Percentiles rank a stretch among this genome's conserved stretches.
Evolutionary conservation across 805 yeast genomes (phyloP).

Genomic region (Lachancea kluyveri): DNA sequence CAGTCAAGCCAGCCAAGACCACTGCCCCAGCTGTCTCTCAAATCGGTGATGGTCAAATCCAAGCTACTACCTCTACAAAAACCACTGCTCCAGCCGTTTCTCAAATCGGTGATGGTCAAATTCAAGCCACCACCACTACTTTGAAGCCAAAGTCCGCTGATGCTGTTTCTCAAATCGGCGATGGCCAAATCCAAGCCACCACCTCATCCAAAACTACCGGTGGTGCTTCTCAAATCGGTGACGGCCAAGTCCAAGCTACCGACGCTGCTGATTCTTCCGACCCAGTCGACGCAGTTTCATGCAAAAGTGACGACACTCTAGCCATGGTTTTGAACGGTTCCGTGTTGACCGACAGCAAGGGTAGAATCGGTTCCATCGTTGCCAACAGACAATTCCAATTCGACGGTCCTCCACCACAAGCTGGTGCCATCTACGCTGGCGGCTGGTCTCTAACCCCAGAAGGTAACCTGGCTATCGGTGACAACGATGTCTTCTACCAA

Average conservation of each 20-base stretch:
- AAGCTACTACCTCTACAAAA: conserved; percentile 33
- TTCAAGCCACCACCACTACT: conserved; percentile 20
- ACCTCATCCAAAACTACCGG: conserved; percentile 24
- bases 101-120: conserved; percentile 44
- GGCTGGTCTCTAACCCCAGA: conserved; percentile 57
- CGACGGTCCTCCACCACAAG: conserved; percentile 84
- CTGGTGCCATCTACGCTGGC: conserved; percentile 63
- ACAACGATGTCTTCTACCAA: conserved; percentile 57
- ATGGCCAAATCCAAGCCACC: conserved; percentile 49
- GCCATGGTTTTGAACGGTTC: conserved; percentile 47
- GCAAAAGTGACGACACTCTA: conserved; percentile 45
- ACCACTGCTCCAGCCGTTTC: conserved; percentile 30
- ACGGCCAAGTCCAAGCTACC: conserved; percentile 25
- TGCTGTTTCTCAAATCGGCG: conserved; percentile 42
- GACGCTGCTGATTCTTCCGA: conserved; percentile 18
- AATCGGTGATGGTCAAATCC: conserved; percentile 43
- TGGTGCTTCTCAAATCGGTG: conserved; percentile 40
- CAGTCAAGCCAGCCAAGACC: conserved; percentile 11
- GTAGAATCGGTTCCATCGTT: conserved; percentile 74
- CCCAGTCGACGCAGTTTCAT: conserved; percentile 33
- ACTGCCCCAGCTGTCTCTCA: conserved; percentile 34
- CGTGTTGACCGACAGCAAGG: conserved; percentile 49
- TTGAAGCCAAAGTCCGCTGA: conserved; percentile 14
- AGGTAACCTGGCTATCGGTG: conserved; percentile 59
- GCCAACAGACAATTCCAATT: conserved; percentile 82